These are phyloP conservation scores for Botrytis porri DNA, from an alignment of 2,329 filamentous ascomycete species.

Conservation along the genomic window DNA sequence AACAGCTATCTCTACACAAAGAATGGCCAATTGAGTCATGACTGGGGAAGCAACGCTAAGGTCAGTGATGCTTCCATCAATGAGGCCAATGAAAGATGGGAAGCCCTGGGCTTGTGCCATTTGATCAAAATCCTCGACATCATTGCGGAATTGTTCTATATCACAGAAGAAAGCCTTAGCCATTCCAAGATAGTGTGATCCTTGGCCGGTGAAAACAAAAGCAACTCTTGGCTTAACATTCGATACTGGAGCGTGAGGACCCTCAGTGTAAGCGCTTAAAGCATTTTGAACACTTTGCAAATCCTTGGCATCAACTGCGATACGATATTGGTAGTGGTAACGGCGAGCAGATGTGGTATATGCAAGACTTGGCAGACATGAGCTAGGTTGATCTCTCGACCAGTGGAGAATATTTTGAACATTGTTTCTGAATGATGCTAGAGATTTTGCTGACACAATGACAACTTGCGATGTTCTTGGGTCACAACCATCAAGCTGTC, in stretches of 20 bases:
- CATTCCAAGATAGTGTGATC: slow-evolving; percentile 40
- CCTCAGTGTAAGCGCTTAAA: slow-evolving; percentile 9
- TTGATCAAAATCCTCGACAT: slow-evolving; percentile 32
- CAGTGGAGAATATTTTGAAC: slow-evolving; percentile 12
- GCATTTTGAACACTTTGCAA: slow-evolving; percentile 32
- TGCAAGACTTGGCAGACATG: slow-evolving; percentile 22
- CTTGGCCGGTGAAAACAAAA: slow-evolving; percentile 44
- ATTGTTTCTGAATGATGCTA: slow-evolving; percentile 20
- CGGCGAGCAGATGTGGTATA: slow-evolving; percentile 43
- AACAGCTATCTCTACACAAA: slow-evolving; percentile 53
- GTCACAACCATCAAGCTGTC: slow-evolving; percentile 4
- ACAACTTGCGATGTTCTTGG: slow-evolving; percentile 18
- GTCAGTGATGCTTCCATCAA: slow-evolving; percentile 34
- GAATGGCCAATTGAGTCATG: slow-evolving; percentile 19
- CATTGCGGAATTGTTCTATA: slow-evolving; percentile 40
- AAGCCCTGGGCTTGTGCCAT: slow-evolving; percentile 31
- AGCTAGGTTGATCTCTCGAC: slow-evolving; percentile 15
- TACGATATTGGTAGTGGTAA: slow-evolving; percentile 55
- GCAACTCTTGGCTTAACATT: slow-evolving; percentile 17
- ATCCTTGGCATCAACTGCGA: slow-evolving; percentile 45
- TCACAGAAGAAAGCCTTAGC: slow-evolving; percentile 30
- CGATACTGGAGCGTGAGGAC: slow-evolving; percentile 17
- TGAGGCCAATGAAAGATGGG: slow-evolving; percentile 39
- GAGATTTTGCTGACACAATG: slow-evolving; percentile 18
- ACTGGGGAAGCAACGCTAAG: not conserved